Conservation (phyloP, 768 basidiomycete species). For the Nidularia pulvinata region DNA sequence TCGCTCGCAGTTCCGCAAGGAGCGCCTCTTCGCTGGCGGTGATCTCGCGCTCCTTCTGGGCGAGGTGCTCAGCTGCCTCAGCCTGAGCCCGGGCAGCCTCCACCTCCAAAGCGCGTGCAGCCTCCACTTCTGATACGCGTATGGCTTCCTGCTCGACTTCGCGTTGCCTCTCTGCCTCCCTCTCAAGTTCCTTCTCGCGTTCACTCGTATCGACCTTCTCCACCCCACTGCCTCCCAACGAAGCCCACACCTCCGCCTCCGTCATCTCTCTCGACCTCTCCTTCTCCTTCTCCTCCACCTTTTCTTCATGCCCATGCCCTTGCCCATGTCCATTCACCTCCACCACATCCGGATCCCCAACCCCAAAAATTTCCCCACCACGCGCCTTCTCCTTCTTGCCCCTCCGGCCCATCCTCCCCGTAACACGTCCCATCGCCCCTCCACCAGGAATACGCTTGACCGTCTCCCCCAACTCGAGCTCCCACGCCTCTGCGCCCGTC, state of each 20-base stretch:
- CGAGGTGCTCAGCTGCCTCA: background rate
- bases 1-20: background rate
- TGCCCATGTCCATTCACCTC: constrained; percentile 1
- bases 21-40: background rate
- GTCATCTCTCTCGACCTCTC: background rate
- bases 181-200: too few relatives aligned
- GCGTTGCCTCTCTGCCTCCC: too few relatives aligned
- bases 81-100: background rate
- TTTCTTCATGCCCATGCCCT: background rate
- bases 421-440: background rate
- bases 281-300: background rate
- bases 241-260: too few relatives aligned
- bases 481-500: constrained; percentile 22
- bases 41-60: background rate
- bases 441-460: constrained; percentile 14
- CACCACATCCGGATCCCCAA: background rate
- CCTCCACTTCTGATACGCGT: background rate
- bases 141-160: too few relatives aligned
- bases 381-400: background rate
- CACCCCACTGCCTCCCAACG: background rate
- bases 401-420: background rate
- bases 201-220: too few relatives aligned
- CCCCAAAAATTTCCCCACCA: background rate
- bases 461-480: constrained; percentile 23
- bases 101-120: background rate